Evolutionary conservation across 345 rosid species (phyloP).

Genomic region (Lepidium africanum): DNA sequence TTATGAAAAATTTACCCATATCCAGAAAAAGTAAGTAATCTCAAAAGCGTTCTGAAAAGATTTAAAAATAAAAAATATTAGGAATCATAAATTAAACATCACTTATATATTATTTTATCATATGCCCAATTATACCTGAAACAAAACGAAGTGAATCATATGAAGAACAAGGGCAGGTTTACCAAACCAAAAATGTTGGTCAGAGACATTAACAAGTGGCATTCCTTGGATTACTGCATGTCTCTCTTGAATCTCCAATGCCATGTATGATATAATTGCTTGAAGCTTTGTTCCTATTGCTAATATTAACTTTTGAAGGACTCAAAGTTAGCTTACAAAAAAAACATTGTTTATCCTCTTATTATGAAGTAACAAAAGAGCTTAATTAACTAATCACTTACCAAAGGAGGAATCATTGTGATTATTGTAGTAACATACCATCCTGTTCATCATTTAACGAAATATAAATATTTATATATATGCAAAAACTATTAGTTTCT

Average conservation of each 20-base stretch:
- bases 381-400: conserved; percentile 31
- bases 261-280: conserved; percentile 70
- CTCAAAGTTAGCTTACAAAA: neutral
- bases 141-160: conserved; percentile 71
- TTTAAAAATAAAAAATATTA: neutral
- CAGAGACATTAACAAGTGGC: conserved; percentile 78
- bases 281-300: conserved; percentile 91
- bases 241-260: conserved; percentile 77
- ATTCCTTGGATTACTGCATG: conserved; percentile 86
- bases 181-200: conserved; percentile 69
- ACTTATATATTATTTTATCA: neutral
- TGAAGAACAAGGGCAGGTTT: conserved; percentile 63
- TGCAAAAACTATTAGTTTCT: neutral
- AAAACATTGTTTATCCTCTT: neutral
- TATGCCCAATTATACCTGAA: conserved; percentile 45
- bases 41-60: conserved; percentile 75
- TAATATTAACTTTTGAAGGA: conserved; percentile 45
- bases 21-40: conserved; percentile 82
- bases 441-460: conserved; percentile 27
- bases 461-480: neutral
- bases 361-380: neutral
- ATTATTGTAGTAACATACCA: conserved; percentile 47
- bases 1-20: conserved; percentile 43
- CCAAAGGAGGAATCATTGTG: conserved; percentile 58
- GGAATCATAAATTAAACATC: neutral